Percentiles rank a stretch among this genome's conserved stretches.
phyloP scores from a whole-genome alignment of 2,329 filamentous ascomycete genomes.

The Sporothrix schenckii region DNA sequence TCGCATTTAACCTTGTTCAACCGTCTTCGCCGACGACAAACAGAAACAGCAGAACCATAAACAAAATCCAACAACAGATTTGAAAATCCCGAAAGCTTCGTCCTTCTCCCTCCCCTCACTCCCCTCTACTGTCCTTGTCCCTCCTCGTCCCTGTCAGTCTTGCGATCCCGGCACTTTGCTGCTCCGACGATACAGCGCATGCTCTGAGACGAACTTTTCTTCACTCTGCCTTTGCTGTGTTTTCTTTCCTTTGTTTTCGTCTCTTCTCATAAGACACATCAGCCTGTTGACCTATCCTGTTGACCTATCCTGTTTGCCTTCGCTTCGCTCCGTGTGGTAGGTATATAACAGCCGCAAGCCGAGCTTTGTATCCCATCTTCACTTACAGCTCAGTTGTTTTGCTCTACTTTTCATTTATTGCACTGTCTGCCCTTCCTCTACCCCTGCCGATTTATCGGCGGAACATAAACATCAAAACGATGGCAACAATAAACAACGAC shows the following conservation, averaged over 20 bases:
- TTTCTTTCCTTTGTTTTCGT: not conserved
- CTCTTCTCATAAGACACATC: not conserved
- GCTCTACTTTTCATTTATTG: not conserved
- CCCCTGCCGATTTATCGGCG: not conserved
- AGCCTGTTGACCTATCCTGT: not conserved
- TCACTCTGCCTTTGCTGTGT: not conserved
- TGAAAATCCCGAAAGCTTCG: slow-evolving; percentile 14
- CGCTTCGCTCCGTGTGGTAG: too few relatives aligned
- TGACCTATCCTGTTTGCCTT: not conserved
- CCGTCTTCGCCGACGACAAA: not conserved
- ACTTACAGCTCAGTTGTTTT: not conserved
- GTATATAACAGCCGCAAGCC: too few relatives aligned
- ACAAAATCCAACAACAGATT: not conserved
- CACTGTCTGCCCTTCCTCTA: not conserved
- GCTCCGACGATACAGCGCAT: not conserved
- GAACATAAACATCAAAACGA: not conserved
- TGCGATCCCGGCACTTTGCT: not conserved
- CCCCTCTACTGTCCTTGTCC: too few relatives aligned
- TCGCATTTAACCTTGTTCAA: slow-evolving; percentile 11
- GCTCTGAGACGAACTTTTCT: not conserved
- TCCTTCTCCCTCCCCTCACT: not conserved
- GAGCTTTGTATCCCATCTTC: not conserved
- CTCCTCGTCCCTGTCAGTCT: not conserved
- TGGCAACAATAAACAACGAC: slow-evolving; percentile 42
- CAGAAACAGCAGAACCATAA: slow-evolving; percentile 5